A percentile compares a stretch with the other conserved stretches of the same genome.
Evolutionary conservation across 2,329 filamentous ascomycete genomes (phyloP).

Genomic region (Davidsoniella eucalypti): DNA sequence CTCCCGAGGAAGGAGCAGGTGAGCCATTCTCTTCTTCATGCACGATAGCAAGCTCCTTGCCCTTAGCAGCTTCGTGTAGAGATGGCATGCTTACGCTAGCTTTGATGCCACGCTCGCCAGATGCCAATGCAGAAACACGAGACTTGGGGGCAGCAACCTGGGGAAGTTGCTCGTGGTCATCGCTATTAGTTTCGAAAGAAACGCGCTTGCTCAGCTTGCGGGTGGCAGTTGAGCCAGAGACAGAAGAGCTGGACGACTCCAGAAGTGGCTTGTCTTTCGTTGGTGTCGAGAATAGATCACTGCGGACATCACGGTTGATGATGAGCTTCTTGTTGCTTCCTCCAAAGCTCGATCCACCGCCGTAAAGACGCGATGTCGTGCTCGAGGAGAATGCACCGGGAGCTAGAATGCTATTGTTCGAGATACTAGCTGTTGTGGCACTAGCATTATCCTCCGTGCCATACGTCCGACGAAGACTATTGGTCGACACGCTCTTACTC

Average conservation of each 20-base stretch:
- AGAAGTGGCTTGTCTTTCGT: constrained; percentile 31
- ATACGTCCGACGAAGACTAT: constrained; percentile 67
- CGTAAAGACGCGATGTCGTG: constrained; percentile 44
- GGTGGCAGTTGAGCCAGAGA: constrained; percentile 17
- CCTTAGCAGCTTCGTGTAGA: constrained; percentile 56
- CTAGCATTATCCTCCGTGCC: constrained; percentile 47
- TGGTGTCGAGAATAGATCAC: constrained; percentile 48
- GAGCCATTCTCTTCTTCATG: constrained; percentile 47
- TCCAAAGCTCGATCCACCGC: constrained; percentile 38
- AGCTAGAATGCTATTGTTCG: constrained; percentile 49
- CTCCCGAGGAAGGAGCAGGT: constrained; percentile 19
- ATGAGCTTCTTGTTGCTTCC: constrained; percentile 74
- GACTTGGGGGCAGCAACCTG: constrained; percentile 12
- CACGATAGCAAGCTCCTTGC: constrained; percentile 64
- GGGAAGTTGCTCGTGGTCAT: constrained; percentile 23
- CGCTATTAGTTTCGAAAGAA: constrained; percentile 62
- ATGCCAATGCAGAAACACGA: constrained; percentile 16
- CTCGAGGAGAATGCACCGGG: constrained; percentile 71
- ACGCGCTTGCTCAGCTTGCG: constrained; percentile 66
- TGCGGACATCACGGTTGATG: constrained; percentile 76
- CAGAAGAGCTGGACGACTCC: constrained; percentile 17
- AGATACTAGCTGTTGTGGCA: background rate
- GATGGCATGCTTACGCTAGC: constrained; percentile 14
- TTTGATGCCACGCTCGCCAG: constrained; percentile 11
- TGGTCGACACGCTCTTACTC: constrained; percentile 77